These are phyloP conservation scores for Pseudonitzschia multiseries DNA, from an alignment of 108 stramenopile genomes.

Conservation along the genomic window DNA sequence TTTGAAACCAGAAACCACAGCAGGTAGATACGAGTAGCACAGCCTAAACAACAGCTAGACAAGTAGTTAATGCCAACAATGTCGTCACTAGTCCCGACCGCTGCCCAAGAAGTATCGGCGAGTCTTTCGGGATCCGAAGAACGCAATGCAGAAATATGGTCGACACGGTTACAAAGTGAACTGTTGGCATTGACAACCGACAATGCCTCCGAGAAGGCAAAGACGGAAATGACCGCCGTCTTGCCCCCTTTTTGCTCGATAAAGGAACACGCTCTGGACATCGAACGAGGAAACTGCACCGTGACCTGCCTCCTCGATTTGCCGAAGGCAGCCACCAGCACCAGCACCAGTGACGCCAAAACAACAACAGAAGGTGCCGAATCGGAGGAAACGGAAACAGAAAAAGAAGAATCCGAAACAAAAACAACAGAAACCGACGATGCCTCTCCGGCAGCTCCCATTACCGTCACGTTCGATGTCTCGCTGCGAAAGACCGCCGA, in stretches of 20 bases:
- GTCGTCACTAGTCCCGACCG: neutral
- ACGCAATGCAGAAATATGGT: constrained; percentile 77
- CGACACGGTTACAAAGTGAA: constrained; percentile 81
- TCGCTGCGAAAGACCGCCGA: constrained; percentile 58
- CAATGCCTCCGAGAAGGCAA: constrained; percentile 54
- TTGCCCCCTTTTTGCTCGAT: constrained; percentile 76
- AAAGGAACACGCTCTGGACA: constrained; percentile 63
- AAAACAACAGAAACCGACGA: neutral
- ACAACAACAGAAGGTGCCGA: constrained; percentile 17
- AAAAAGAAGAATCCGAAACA: constrained; percentile 20
- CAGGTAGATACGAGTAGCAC: neutral
- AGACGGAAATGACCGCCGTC: constrained; percentile 30
- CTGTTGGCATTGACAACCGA: constrained; percentile 77
- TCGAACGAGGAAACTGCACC: constrained; percentile 69
- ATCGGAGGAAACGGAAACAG: constrained; percentile 18
- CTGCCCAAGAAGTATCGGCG: neutral
- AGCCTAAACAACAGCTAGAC: neutral
- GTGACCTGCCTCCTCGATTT: constrained; percentile 72
- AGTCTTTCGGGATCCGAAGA: neutral
- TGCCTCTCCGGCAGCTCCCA: constrained; percentile 8
- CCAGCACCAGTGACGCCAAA: neutral
- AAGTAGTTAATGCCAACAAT: neutral
- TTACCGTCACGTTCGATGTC: constrained; percentile 65
- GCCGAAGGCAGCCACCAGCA: constrained; percentile 12
- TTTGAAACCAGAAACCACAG: neutral